These are phyloP conservation scores for Scheffersomyces stipitis DNA, from an alignment of 805 yeast species.

Conservation along the genomic window DNA sequence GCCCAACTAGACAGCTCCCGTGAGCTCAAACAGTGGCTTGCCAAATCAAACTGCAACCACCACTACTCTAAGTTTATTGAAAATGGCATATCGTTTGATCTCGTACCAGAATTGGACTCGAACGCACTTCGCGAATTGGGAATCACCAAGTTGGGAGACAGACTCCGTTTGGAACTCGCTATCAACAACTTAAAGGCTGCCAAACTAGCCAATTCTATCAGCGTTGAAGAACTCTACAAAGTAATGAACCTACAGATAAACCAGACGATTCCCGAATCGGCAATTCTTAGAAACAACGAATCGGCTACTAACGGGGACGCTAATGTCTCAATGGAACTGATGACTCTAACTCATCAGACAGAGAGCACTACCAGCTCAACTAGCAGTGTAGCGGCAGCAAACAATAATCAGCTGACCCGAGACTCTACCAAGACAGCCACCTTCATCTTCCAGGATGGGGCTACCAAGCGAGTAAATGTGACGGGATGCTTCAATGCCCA, in stretches of 20 bases:
- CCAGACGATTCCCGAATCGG: not conserved
- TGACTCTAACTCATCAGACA: slow-evolving; percentile 6
- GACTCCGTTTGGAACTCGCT: slow-evolving; percentile 65
- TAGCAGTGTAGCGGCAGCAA: not conserved
- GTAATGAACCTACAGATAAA: slow-evolving; percentile 14
- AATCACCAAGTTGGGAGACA: slow-evolving; percentile 75
- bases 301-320: slow-evolving; percentile 6
- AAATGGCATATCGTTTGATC: slow-evolving; percentile 56
- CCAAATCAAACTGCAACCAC: slow-evolving; percentile 34
- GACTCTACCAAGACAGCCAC: slow-evolving; percentile 47
- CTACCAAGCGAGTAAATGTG: slow-evolving; percentile 64
- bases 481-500: slow-evolving; percentile 80
- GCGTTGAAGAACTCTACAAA: slow-evolving; percentile 26
- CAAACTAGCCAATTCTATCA: slow-evolving; percentile 17
- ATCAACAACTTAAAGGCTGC: slow-evolving; percentile 47
- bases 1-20: too few relatives aligned
- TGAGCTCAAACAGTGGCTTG: slow-evolving; percentile 38
- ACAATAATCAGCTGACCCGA: slow-evolving; percentile 7
- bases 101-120: slow-evolving; percentile 61
- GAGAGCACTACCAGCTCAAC: slow-evolving; percentile 1
- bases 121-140: slow-evolving; percentile 72
- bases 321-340: slow-evolving; percentile 1
- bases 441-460: slow-evolving; percentile 74
- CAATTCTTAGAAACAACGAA: not conserved
- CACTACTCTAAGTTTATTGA: slow-evolving; percentile 36